A percentile compares a stretch with the other conserved stretches of the same genome.
phyloP scores from a whole-genome alignment of 2,329 filamentous ascomycete species.

The Coniochaeta ligniaria region DNA sequence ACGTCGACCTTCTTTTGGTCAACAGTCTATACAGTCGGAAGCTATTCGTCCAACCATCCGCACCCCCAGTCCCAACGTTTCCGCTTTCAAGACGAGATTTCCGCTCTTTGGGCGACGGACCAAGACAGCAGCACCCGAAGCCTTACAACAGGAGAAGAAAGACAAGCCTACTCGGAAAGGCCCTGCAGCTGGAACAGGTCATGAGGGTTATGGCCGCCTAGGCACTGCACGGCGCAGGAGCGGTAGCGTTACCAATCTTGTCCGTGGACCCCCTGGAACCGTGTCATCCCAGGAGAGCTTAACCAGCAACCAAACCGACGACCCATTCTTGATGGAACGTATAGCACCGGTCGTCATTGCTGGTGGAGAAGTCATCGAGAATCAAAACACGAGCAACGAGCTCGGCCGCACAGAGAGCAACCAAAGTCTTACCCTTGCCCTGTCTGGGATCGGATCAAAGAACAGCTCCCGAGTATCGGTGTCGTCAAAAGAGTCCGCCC shows the following conservation, averaged over 20 bases:
- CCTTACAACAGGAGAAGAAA: constrained; percentile 41
- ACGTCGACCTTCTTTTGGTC: neutral
- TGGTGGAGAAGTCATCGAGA: constrained; percentile 55
- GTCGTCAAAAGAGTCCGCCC: constrained; percentile 29
- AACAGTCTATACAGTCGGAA: constrained; percentile 3
- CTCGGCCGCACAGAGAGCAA: constrained; percentile 41
- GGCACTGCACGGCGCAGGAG: constrained; percentile 56
- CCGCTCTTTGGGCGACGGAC: constrained; percentile 70
- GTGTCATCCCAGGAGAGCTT: constrained; percentile 46
- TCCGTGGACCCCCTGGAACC: constrained; percentile 34
- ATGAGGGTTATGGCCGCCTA: constrained; percentile 74
- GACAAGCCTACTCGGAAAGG: constrained; percentile 62
- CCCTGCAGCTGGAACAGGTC: constrained; percentile 84
- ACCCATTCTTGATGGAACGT: constrained; percentile 53
- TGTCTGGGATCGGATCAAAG: constrained; percentile 35
- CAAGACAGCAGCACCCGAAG: constrained; percentile 52
- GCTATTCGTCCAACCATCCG: constrained; percentile 23
- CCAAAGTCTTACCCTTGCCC: constrained; percentile 33
- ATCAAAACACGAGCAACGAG: constrained; percentile 46
- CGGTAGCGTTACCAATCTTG: constrained; percentile 44
- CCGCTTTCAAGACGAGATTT: constrained; percentile 58
- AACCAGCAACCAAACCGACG: constrained; percentile 33
- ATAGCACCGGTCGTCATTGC: constrained; percentile 61
- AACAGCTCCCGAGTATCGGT: constrained; percentile 32
- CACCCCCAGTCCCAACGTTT: constrained; percentile 48